phyloP scores from a whole-genome alignment of 75 land plant species.

The Sequoia sempervirens region DNA sequence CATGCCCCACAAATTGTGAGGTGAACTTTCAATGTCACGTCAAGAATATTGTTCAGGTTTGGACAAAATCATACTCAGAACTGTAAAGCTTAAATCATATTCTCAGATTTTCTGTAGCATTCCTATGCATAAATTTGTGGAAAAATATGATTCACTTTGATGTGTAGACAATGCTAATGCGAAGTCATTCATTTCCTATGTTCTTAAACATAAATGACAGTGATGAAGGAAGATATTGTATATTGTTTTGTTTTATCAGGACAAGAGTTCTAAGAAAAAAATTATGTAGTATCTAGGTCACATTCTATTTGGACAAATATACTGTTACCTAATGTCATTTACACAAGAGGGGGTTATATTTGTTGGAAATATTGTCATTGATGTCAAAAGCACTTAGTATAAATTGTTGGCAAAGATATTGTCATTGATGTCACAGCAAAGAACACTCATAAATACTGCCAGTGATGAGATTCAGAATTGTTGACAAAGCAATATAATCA shows the following conservation, averaged over 20 bases:
- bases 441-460: no score
- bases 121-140: background rate
- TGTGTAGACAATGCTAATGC: background rate
- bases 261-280: background rate
- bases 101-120: background rate
- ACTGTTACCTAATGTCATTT: background rate
- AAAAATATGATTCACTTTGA: background rate
- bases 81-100: background rate
- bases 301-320: background rate
- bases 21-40: background rate
- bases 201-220: background rate
- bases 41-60: background rate
- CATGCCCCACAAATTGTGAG: background rate
- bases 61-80: background rate
- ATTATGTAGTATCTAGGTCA: background rate
- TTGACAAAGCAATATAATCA: no score
- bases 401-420: no score
- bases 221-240: background rate
- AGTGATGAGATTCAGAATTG: no score
- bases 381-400: no score
- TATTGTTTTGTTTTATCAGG: background rate
- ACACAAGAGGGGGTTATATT: background rate
- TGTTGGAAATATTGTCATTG: no score
- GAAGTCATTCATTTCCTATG: background rate
- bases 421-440: no score